Evolutionary conservation across 2,329 filamentous ascomycete species (phyloP).

Genomic region (Fusarium sp.): DNA sequence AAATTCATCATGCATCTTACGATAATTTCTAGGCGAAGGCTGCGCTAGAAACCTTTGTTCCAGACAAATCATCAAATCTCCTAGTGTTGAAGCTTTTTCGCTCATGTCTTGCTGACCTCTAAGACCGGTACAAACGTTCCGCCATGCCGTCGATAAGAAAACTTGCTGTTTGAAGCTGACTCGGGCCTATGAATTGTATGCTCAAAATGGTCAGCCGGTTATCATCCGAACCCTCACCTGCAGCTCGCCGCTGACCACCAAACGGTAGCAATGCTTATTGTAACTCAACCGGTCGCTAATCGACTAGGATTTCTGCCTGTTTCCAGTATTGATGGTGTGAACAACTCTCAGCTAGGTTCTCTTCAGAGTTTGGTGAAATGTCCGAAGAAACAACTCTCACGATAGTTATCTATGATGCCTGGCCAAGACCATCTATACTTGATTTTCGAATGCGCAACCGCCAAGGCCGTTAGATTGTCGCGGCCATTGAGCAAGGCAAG

Average conservation of each 20-base stretch:
- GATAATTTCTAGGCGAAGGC: background rate
- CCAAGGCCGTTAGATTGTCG: conserved; percentile 35
- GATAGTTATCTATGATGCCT: conserved; percentile 2
- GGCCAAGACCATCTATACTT: conserved; percentile 10
- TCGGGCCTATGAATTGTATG: conserved; percentile 7
- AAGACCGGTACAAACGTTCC: background rate
- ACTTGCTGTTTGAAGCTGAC: conserved; percentile 15
- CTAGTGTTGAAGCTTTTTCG: background rate
- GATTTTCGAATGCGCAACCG: conserved; percentile 23
- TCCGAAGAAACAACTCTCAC: background rate
- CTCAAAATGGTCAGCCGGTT: conserved; percentile 9
- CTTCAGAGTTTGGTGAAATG: background rate
- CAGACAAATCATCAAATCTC: background rate
- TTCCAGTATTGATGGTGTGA: background rate
- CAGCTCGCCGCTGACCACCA: conserved; percentile 24
- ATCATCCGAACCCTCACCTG: conserved; percentile 20
- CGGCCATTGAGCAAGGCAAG: conserved; percentile 41
- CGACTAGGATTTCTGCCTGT: conserved; percentile 15
- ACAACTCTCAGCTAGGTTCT: background rate
- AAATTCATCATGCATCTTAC: background rate
- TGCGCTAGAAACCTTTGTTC: background rate
- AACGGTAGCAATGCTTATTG: conserved; percentile 17
- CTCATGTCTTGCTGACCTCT: background rate
- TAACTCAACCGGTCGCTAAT: conserved; percentile 24
- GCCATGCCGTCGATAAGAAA: conserved; percentile 1